These are phyloP conservation scores for Lactarius pseudohatsudake DNA, from an alignment of 768 basidiomycete species.

Conservation along the genomic window DNA sequence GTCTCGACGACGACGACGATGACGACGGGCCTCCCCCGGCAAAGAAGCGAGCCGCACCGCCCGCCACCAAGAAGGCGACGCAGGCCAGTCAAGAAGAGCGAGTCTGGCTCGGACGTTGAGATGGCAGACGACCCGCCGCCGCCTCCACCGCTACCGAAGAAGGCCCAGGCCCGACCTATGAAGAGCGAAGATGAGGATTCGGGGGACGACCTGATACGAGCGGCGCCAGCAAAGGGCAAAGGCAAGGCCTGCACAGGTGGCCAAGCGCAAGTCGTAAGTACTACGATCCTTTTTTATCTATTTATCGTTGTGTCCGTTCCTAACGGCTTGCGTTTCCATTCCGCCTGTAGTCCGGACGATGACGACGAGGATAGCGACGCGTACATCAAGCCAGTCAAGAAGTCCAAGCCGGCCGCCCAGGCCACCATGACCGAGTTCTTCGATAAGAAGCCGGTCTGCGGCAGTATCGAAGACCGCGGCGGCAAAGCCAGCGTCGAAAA, in stretches of 20 bases:
- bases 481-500: slow-evolving; percentile 23
- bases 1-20: slow-evolving; percentile 22
- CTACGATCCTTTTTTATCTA: not conserved
- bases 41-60: slow-evolving; percentile 32
- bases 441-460: slow-evolving; percentile 38
- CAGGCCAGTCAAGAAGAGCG: slow-evolving; percentile 31
- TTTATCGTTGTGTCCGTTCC: not conserved
- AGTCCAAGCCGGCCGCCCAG: slow-evolving; percentile 40
- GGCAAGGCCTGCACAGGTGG: slow-evolving; percentile 43
- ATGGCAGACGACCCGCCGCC: slow-evolving; percentile 33
- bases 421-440: slow-evolving; percentile 59
- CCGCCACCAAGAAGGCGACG: slow-evolving; percentile 29
- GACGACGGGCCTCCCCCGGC: slow-evolving; percentile 18
- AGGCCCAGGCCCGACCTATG: not conserved
- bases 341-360: slow-evolving; percentile 5
- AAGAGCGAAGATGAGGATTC: slow-evolving; percentile 41
- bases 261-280: slow-evolving; percentile 70
- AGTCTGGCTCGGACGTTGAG: slow-evolving; percentile 35
- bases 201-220: slow-evolving; percentile 37
- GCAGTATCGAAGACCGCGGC: slow-evolving; percentile 20
- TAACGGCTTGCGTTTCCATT: not conserved
- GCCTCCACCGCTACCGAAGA: slow-evolving; percentile 32
- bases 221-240: slow-evolving; percentile 42
- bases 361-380: slow-evolving; percentile 11
- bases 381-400: slow-evolving; percentile 53